Percentiles rank a stretch among this genome's conserved stretches.
phyloP scores from a whole-genome alignment of 805 yeast genomes.

The Teunomyces pallodes region DNA sequence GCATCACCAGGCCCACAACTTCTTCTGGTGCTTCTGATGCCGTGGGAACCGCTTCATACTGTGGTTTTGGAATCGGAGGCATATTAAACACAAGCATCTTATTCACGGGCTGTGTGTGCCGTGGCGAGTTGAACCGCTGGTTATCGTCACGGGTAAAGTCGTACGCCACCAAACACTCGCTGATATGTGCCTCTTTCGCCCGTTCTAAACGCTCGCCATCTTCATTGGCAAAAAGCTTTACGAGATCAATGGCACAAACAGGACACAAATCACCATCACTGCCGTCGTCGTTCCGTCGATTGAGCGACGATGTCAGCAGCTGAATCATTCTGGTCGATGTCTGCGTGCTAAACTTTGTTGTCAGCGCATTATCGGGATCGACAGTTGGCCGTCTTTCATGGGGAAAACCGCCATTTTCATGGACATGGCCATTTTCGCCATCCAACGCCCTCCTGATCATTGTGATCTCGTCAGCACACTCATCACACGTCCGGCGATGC shows the following conservation, averaged over 20 bases:
- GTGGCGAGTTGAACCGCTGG: slow-evolving; percentile 38
- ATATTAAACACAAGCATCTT: slow-evolving; percentile 81
- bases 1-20: slow-evolving; percentile 20
- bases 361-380: slow-evolving; percentile 9
- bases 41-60: slow-evolving; percentile 21
- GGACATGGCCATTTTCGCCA: background rate
- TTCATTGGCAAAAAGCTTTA: slow-evolving; percentile 15
- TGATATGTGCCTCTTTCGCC: slow-evolving; percentile 64
- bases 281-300: slow-evolving; percentile 3
- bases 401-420: background rate
- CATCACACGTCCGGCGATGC: slow-evolving; percentile 69
- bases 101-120: slow-evolving; percentile 44
- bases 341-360: slow-evolving; percentile 19
- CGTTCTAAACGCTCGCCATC: slow-evolving; percentile 28
- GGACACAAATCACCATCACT: slow-evolving; percentile 41
- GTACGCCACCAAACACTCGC: slow-evolving; percentile 67
- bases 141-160: slow-evolving; percentile 57
- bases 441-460: slow-evolving; percentile 19
- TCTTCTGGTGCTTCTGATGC: no score
- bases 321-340: slow-evolving; percentile 16
- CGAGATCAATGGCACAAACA: slow-evolving; percentile 35
- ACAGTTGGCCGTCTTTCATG: no score
- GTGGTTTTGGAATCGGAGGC: slow-evolving; percentile 45
- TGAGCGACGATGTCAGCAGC: slow-evolving; percentile 21
- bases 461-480: slow-evolving; percentile 56